Conservation (phyloP, 2,329 filamentous ascomycete species). For the Alternaria metachromatica region DNA sequence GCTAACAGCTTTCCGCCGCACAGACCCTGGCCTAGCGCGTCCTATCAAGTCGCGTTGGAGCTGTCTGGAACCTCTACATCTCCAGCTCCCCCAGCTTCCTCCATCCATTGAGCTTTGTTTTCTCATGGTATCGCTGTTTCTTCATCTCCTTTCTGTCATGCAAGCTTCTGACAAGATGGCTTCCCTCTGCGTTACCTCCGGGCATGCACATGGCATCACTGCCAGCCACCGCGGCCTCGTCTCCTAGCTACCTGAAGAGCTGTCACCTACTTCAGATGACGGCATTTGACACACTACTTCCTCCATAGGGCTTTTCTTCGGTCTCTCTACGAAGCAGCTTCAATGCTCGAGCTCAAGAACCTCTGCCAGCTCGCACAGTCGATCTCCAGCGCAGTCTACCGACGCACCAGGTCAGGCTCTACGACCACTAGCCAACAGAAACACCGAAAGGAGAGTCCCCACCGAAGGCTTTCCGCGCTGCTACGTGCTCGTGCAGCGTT, state of each 20-base stretch:
- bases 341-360: neutral
- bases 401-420: neutral
- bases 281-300: neutral
- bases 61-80: slow-evolving; percentile 15
- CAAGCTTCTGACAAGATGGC: neutral
- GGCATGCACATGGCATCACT: neutral
- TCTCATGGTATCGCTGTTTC: neutral
- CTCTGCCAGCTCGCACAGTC: neutral
- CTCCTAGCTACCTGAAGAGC: neutral
- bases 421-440: neutral
- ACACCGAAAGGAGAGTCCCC: neutral
- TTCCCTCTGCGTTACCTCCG: neutral
- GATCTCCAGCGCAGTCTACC: neutral
- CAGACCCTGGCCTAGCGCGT: slow-evolving; percentile 26
- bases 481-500: neutral
- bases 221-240: neutral
- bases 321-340: neutral
- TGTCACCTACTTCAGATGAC: neutral
- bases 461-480: neutral
- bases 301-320: neutral
- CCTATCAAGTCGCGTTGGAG: slow-evolving; percentile 24
- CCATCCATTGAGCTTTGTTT: neutral
- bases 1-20: slow-evolving; percentile 32
- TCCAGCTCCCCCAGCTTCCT: neutral
- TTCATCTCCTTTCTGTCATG: neutral